phyloP scores from a whole-genome alignment of 495 filamentous ascomycete genomes.

The Annulohypoxylon maeteangense region DNA sequence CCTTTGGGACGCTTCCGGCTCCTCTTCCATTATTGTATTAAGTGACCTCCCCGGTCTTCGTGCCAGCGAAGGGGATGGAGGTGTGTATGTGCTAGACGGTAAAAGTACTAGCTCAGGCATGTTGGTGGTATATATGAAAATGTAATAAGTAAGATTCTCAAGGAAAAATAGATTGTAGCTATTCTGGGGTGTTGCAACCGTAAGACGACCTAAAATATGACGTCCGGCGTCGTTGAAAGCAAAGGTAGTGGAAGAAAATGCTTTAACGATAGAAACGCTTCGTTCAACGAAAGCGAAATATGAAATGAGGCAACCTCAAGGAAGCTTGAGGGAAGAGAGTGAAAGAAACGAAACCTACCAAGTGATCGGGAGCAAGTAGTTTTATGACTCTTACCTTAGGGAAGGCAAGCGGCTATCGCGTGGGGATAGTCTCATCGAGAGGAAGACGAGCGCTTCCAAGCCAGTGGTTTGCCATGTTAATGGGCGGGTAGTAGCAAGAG shows the following conservation, averaged over 20 bases:
- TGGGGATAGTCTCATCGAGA: slow-evolving; percentile 27
- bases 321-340: slow-evolving; percentile 51
- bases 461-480: slow-evolving; percentile 27
- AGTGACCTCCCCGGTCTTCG: slow-evolving; percentile 70
- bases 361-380: slow-evolving; percentile 44
- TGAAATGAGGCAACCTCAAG: slow-evolving; percentile 50
- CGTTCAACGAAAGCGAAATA: slow-evolving; percentile 62
- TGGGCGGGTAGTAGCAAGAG: slow-evolving; percentile 39
- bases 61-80: slow-evolving; percentile 74
- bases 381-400: slow-evolving; percentile 45
- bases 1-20: slow-evolving; percentile 49
- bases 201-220: slow-evolving; percentile 46
- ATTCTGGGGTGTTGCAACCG: slow-evolving; percentile 27
- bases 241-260: slow-evolving; percentile 36
- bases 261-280: slow-evolving; percentile 58
- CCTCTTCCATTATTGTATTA: slow-evolving; percentile 91
- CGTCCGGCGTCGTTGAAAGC: slow-evolving; percentile 58
- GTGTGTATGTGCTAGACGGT: slow-evolving; percentile 67
- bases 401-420: slow-evolving; percentile 46
- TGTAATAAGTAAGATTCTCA: slow-evolving; percentile 38
- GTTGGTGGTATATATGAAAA: slow-evolving; percentile 48
- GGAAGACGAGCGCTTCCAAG: slow-evolving; percentile 44
- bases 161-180: slow-evolving; percentile 27
- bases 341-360: slow-evolving; percentile 39
- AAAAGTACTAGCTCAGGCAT: slow-evolving; percentile 70